phyloP scores from a whole-genome alignment of 495 filamentous ascomycete species.

The Neurospora africana region DNA sequence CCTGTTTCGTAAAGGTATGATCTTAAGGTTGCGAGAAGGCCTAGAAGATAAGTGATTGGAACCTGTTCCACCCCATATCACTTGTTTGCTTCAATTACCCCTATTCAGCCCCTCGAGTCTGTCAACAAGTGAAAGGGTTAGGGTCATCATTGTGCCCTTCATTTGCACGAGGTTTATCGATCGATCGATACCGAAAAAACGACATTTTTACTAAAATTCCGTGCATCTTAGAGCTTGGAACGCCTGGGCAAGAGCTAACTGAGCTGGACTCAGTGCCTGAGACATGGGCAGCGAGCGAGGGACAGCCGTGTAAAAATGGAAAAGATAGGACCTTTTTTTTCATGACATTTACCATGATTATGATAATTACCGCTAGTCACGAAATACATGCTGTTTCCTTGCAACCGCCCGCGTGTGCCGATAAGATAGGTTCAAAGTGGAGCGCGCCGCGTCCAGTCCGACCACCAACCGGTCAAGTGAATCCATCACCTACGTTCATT shows the following conservation, averaged over 20 bases:
- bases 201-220: too few relatives aligned
- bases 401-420: background rate
- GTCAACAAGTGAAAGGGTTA: background rate
- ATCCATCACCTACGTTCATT: background rate
- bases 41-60: background rate
- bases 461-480: background rate
- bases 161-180: too few relatives aligned
- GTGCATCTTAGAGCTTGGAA: too few relatives aligned
- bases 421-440: background rate
- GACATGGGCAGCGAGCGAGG: too few relatives aligned
- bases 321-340: too few relatives aligned
- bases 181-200: too few relatives aligned
- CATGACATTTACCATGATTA: too few relatives aligned
- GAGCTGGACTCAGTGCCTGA: too few relatives aligned
- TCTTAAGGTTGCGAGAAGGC: background rate
- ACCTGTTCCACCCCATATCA: background rate
- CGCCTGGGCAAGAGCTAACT: too few relatives aligned
- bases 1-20: background rate
- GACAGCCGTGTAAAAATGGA: too few relatives aligned
- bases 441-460: background rate
- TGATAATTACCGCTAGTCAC: too few relatives aligned
- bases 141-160: background rate
- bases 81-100: background rate
- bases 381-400: too few relatives aligned
- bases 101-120: background rate